A percentile compares a stretch with the other conserved stretches of the same genome.
These are phyloP conservation scores for Penicillium sp. DNA, from an alignment of 2,329 filamentous ascomycete genomes.

Conservation along the genomic window DNA sequence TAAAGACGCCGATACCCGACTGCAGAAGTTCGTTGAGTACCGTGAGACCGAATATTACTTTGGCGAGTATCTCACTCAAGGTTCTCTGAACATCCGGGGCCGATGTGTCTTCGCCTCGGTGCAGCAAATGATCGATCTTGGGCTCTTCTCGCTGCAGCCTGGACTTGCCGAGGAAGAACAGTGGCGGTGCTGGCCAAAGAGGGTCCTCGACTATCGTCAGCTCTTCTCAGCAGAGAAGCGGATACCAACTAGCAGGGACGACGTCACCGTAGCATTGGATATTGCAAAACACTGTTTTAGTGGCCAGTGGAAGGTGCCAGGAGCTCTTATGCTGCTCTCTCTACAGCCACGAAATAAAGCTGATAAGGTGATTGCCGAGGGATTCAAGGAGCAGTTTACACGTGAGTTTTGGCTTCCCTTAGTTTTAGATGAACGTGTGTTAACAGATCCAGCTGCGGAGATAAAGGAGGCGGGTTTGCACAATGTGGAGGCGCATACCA, in stretches of 20 bases:
- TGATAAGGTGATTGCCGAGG: no score
- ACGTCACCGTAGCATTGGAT: neutral
- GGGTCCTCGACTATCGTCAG: slow-evolving; percentile 5
- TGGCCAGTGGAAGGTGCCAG: no score
- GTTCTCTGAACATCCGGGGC: slow-evolving; percentile 5
- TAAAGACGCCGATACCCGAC: neutral
- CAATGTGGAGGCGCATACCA: no score
- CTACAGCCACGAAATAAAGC: neutral
- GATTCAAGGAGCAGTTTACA: no score
- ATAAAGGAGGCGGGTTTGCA: no score
- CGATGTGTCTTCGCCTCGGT: slow-evolving; percentile 7
- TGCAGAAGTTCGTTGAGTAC: slow-evolving; percentile 13
- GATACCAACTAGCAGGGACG: neutral
- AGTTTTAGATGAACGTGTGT: no score
- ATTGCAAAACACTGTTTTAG: slow-evolving; percentile 15
- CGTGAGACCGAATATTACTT: slow-evolving; percentile 15
- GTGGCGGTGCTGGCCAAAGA: slow-evolving; percentile 15
- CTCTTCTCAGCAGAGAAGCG: neutral
- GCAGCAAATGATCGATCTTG: slow-evolving; percentile 16
- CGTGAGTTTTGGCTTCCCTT: no score
- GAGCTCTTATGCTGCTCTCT: slow-evolving; percentile 14
- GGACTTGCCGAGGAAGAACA: neutral
- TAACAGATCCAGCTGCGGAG: no score
- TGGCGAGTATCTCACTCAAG: slow-evolving; percentile 19
- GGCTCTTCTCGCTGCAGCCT: slow-evolving; percentile 15